Evolutionary conservation across 2,329 filamentous ascomycete species (phyloP).

Genomic region (Paecilomyces dactylethromorphus): DNA sequence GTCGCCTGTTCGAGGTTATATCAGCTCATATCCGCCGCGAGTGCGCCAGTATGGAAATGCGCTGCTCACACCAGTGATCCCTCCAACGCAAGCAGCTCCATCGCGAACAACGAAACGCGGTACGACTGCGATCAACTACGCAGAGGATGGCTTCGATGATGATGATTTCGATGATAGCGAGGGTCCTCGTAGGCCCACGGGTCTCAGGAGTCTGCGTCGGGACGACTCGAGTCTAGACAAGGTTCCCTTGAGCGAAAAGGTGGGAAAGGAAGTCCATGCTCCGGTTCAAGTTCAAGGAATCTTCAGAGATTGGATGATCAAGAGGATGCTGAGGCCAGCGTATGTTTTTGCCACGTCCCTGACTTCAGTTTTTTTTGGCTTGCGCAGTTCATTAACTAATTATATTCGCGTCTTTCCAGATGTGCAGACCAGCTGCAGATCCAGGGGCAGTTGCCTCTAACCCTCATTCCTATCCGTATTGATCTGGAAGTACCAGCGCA

Average conservation of each 20-base stretch:
- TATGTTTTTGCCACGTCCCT: slow-evolving; percentile 19
- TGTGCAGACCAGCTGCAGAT: slow-evolving; percentile 56
- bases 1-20: slow-evolving; percentile 73
- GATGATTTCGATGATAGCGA: slow-evolving; percentile 58
- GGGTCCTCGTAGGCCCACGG: slow-evolving; percentile 65
- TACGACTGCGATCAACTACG: slow-evolving; percentile 94
- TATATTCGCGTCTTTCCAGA: slow-evolving; percentile 13
- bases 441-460: slow-evolving; percentile 73
- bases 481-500: slow-evolving; percentile 83
- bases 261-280: slow-evolving; percentile 71
- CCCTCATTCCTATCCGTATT: slow-evolving; percentile 90
- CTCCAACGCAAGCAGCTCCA: slow-evolving; percentile 59
- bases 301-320: slow-evolving; percentile 93
- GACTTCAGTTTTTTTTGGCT: not conserved
- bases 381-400: not conserved
- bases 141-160: slow-evolving; percentile 88
- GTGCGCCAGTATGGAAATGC: slow-evolving; percentile 88
- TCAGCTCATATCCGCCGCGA: slow-evolving; percentile 86
- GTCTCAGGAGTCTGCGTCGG: slow-evolving; percentile 72
- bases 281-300: slow-evolving; percentile 85
- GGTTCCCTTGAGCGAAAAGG: slow-evolving; percentile 63
- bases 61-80: slow-evolving; percentile 76
- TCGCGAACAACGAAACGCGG: slow-evolving; percentile 93
- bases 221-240: slow-evolving; percentile 63
- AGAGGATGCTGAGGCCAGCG: slow-evolving; percentile 47